Base-by-base conservation (phyloP, 1,284 basidiomycete genomes). In the Puccinia triticina region DNA sequence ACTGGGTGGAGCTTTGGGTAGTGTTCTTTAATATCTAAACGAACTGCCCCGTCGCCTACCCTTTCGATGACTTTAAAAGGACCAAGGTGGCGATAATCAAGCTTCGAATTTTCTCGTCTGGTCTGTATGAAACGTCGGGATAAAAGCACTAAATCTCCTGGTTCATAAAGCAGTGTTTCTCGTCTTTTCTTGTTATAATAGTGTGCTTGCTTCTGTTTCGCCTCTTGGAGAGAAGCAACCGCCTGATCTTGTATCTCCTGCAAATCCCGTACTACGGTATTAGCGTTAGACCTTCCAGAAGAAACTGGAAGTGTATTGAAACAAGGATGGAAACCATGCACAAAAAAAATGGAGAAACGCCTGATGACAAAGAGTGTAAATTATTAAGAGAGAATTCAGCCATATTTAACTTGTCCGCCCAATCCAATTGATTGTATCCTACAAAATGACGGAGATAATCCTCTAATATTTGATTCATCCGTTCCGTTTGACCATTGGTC, bases 371-470 rank as follows among this genome's bases (percentile, higher is more conserved):
- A 14, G 29, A 64, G 32, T 64, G 4, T 2, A 64, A 16, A 37
- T 77, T 77, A 26, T 77, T 77, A 26, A 77, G 40, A 21, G 57
- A 26, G n/a, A n/a, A n/a, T n/a, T n/a, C n/a, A n/a, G n/a, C n/a
- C n/a, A n/a, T n/a, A n/a, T n/a, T n/a, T n/a, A n/a, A n/a, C n/a
- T n/a, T n/a, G n/a, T n/a, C n/a, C n/a, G n/a, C n/a, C n/a, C n/a
- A n/a, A n/a, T n/a, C n/a, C n/a, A n/a, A n/a, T n/a, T n/a, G n/a
- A n/a, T n/a, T n/a, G n/a, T n/a, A n/a, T n/a, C n/a, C n/a, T n/a
- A n/a, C n/a, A n/a, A n/a, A n/a, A n/a, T n/a, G n/a, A n/a, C n/a
- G n/a, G n/a, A n/a, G n/a, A n/a, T n/a, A n/a, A n/a, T n/a, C n/a
- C n/a, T n/a, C n/a, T n/a, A n/a, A n/a, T n/a, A n/a, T n/a, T n/a